Percentiles rank a stretch among this genome's conserved stretches.
These are phyloP conservation scores for Talaromyces amestolkiae DNA, from an alignment of 2,329 filamentous ascomycete species.

Conservation along the genomic window DNA sequence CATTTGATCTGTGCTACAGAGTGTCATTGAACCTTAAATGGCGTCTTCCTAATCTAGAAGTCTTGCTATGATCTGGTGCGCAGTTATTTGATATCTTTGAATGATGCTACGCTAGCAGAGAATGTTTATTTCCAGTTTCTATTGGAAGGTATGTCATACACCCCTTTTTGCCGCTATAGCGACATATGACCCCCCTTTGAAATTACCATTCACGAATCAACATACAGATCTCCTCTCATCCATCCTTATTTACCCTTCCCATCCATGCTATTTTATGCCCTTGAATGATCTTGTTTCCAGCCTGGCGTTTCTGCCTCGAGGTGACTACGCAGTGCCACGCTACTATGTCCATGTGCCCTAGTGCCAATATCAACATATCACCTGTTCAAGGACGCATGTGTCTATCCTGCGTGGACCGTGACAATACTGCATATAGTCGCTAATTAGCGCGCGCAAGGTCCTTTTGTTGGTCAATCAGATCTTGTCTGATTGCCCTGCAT, in stretches of 20 bases:
- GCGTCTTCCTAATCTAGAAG: slow-evolving; percentile 3
- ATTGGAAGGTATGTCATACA: slow-evolving; percentile 7
- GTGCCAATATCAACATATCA: slow-evolving; percentile 11
- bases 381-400: slow-evolving; percentile 11
- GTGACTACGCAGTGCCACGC: slow-evolving; percentile 13
- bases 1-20: slow-evolving; percentile 10
- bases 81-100: slow-evolving; percentile 3
- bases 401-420: slow-evolving; percentile 14
- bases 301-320: slow-evolving; percentile 17
- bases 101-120: not conserved
- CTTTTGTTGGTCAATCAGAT: slow-evolving; percentile 17
- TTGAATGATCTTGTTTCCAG: not conserved
- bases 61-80: slow-evolving; percentile 7
- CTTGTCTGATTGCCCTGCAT: slow-evolving; percentile 18
- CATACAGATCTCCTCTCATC: not conserved
- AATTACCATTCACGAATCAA: slow-evolving; percentile 12
- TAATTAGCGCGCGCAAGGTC: slow-evolving; percentile 19
- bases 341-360: slow-evolving; percentile 16
- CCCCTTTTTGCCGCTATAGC: slow-evolving; percentile 4
- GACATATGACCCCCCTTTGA: slow-evolving; percentile 10
- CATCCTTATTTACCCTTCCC: not conserved
- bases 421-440: slow-evolving; percentile 19
- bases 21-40: slow-evolving; percentile 12
- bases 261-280: not conserved
- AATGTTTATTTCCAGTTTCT: not conserved